Evolutionary conservation across 2,329 filamentous ascomycete species (phyloP), one percentile per base, ranked within the genome.

Genomic region (Metarhizium rileyi): DNA sequence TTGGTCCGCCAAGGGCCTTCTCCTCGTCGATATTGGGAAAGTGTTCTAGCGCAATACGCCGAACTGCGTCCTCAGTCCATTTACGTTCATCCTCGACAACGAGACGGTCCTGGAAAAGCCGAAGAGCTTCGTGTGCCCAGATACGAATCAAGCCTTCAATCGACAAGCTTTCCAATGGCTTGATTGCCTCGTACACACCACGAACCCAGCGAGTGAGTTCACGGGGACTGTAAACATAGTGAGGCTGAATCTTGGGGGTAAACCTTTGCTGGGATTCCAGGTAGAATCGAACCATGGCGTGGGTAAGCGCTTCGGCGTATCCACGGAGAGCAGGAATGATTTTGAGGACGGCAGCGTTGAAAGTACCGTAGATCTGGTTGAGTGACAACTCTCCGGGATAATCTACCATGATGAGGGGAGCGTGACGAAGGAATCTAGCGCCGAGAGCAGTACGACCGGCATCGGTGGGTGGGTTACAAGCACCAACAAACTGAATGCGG

Each of bases 181-280:
- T 82, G 56, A 99, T 95, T 0, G 93, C 91, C 68, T 99, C 93
- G 59, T 99, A 98, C 20, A 99, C 80, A 70, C 94, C 93, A 57
- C 94, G 87, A 27, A 95, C 91, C 93, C 93, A 99, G 65, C 93
- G 80, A 12, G 94, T 98, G 60, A 99, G 76, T 66, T 99, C 93
- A 84, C 93, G 89, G 63, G 93, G 93, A 66, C 90, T 96, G 78
- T 99, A 99, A 43, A 99, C 90, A 65, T 99, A 99, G 66, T 98
- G 93, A 1, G 93, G 93, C 63, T 98, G 93, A 38, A 97, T 96
- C 69, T 95, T 86, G 6, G 93, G 86, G 9, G 93, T 98, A 64
- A 99, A 99, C 47, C 87, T 81, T 61, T 88, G 80, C 66, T 99
- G 94, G 10, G 93, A 98, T 64, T 95, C 89, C 26, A 94, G 73